Percentiles rank a stretch among this genome's conserved stretches.
Evolutionary conservation across 2,329 filamentous ascomycete genomes (phyloP).

Genomic region (Pseudogymnoascus sp.): DNA sequence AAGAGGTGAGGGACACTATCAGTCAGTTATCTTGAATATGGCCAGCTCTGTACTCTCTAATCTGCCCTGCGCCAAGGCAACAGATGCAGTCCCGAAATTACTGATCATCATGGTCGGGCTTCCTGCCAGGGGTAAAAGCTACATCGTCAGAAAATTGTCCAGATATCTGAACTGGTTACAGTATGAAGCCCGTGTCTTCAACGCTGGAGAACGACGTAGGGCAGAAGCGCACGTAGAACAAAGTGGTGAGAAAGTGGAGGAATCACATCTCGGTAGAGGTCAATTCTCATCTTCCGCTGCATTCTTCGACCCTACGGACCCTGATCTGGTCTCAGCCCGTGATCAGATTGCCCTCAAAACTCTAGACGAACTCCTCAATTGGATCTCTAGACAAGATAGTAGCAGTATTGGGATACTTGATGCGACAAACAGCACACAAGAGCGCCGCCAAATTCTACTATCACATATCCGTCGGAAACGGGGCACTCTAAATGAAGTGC

Average conservation of each 20-base stretch:
- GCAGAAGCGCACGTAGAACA: conserved; percentile 53
- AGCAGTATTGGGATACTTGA: conserved; percentile 91
- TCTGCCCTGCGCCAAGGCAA: too few relatives aligned
- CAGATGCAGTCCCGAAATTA: too few relatives aligned
- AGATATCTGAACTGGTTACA: conserved; percentile 94
- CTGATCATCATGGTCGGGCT: conserved; percentile 77
- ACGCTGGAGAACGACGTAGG: conserved; percentile 92
- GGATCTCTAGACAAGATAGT: conserved; percentile 63
- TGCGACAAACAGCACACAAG: conserved; percentile 92
- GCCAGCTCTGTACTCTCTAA: too few relatives aligned
- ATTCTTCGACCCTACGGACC: conserved; percentile 89
- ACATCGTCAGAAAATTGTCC: conserved; percentile 85
- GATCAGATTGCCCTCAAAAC: conserved; percentile 76
- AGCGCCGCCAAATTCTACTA: conserved; percentile 75
- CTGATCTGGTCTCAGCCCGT: conserved; percentile 75
- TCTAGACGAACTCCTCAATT: conserved; percentile 71
- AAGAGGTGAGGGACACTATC: too few relatives aligned
- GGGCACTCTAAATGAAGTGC: conserved; percentile 65
- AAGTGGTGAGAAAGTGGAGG: too few relatives aligned
- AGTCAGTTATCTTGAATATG: too few relatives aligned
- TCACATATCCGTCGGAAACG: conserved; percentile 63
- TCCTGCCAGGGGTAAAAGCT: conserved; percentile 90
- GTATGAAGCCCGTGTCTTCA: conserved; percentile 89
- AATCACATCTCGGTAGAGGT: too few relatives aligned
- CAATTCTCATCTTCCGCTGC: conserved; percentile 75